phyloP scores from a whole-genome alignment of 1,139 yeast species.

The Candida sp. region DNA sequence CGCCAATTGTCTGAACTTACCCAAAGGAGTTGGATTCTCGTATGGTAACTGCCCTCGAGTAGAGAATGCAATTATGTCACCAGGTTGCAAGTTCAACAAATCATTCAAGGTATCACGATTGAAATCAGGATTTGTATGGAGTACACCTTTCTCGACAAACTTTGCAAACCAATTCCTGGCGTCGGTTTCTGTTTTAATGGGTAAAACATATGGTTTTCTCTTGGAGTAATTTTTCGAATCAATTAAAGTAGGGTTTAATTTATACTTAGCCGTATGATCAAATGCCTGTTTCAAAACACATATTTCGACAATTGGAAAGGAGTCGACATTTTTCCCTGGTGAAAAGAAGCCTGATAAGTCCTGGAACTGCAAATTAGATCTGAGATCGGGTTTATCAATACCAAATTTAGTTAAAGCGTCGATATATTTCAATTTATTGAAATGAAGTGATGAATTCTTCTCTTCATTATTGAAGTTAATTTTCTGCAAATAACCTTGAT shows the following conservation, averaged over 20 bases:
- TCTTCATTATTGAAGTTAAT: conserved; percentile 16
- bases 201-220: conserved; percentile 58
- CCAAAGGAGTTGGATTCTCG: conserved; percentile 96
- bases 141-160: conserved; percentile 27
- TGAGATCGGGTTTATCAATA: conserved; percentile 90
- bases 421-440: conserved; percentile 53
- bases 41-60: conserved; percentile 65
- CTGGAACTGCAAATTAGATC: conserved; percentile 54
- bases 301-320: conserved; percentile 69
- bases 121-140: conserved; percentile 14
- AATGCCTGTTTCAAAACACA: conserved; percentile 57
- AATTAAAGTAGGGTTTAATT: conserved; percentile 28
- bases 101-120: conserved; percentile 20
- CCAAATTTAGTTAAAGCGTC: conserved; percentile 78
- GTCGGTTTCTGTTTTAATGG: conserved; percentile 39
- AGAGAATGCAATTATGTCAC: conserved; percentile 75
- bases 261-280: conserved; percentile 15
- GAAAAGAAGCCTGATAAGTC: conserved; percentile 42
- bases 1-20: conserved; percentile 75
- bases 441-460: conserved; percentile 10
- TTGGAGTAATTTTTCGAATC: conserved; percentile 48
- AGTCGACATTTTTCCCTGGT: conserved; percentile 26
- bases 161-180: conserved; percentile 40
- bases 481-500: conserved; percentile 18
- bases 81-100: conserved; percentile 46